Conservation (phyloP, 2,329 filamentous ascomycete species). For the Nemania abortiva region DNA sequence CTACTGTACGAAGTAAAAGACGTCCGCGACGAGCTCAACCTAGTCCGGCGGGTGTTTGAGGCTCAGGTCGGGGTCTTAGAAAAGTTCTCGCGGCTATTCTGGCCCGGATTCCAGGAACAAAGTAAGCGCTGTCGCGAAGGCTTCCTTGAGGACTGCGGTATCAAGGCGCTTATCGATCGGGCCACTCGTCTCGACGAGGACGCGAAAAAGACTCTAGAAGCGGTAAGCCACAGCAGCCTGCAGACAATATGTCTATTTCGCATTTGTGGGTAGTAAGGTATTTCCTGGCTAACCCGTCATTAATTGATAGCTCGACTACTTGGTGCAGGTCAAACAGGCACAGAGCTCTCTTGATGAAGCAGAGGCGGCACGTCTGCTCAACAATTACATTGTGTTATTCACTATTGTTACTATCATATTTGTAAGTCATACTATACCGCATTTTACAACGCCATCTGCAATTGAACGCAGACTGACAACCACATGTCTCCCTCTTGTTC, state of each 20-base stretch:
- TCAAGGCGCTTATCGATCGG: background rate
- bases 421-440: background rate
- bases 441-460: background rate
- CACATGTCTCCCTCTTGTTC: background rate
- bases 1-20: conserved; percentile 1
- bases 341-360: conserved; percentile 1
- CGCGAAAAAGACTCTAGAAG: conserved; percentile 1
- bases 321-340: conserved; percentile 1
- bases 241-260: too few relatives aligned
- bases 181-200: background rate
- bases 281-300: background rate
- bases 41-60: background rate
- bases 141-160: background rate
- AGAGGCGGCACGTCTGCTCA: background rate
- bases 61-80: background rate
- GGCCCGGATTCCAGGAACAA: background rate
- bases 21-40: background rate
- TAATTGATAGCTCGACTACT: background rate
- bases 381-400: conserved; percentile 3
- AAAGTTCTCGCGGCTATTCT: background rate
- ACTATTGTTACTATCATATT: background rate
- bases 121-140: background rate
- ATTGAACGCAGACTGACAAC: background rate
- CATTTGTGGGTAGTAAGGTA: too few relatives aligned
- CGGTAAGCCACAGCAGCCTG: background rate